Percentiles rank a stretch among this genome's conserved stretches.
Conservation (phyloP, 495 filamentous ascomycete genomes). For the Penicillium roqueforti region DNA sequence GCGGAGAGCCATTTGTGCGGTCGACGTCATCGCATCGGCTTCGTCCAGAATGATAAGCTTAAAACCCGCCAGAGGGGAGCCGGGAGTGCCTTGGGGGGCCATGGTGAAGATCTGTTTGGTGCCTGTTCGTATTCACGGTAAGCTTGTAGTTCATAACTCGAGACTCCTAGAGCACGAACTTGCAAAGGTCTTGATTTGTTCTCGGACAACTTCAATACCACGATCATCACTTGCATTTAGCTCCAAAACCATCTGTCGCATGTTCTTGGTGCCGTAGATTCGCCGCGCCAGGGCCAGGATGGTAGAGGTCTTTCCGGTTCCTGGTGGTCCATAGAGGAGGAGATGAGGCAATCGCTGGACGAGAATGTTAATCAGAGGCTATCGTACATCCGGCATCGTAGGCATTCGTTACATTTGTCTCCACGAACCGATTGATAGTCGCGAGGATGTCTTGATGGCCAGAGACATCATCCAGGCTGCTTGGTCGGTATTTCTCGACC, state of each 20-base stretch:
- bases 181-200: constrained; percentile 99
- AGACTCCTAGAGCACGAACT: constrained; percentile 42
- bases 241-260: constrained; percentile 97
- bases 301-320: constrained; percentile 95
- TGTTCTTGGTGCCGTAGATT: constrained; percentile 88
- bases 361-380: constrained; percentile 3
- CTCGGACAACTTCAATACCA: constrained; percentile 96
- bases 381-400: neutral
- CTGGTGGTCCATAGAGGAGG: constrained; percentile 93
- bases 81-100: constrained; percentile 43
- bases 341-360: constrained; percentile 81
- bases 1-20: constrained; percentile 94
- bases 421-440: constrained; percentile 95
- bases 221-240: constrained; percentile 95
- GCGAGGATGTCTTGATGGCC: constrained; percentile 97
- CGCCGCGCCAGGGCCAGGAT: constrained; percentile 84
- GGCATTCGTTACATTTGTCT: constrained; percentile 60
- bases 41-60: constrained; percentile 98
- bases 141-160: constrained; percentile 36
- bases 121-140: constrained; percentile 48
- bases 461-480: constrained; percentile 83
- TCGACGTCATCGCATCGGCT: constrained; percentile 95
- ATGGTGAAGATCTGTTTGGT: constrained; percentile 66
- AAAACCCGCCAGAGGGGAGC: constrained; percentile 62
- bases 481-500: constrained; percentile 98